A percentile compares a stretch with the other conserved stretches of the same genome.
Conservation (phyloP, 139 green algal species). For the Klebsormidium nitens region DNA sequence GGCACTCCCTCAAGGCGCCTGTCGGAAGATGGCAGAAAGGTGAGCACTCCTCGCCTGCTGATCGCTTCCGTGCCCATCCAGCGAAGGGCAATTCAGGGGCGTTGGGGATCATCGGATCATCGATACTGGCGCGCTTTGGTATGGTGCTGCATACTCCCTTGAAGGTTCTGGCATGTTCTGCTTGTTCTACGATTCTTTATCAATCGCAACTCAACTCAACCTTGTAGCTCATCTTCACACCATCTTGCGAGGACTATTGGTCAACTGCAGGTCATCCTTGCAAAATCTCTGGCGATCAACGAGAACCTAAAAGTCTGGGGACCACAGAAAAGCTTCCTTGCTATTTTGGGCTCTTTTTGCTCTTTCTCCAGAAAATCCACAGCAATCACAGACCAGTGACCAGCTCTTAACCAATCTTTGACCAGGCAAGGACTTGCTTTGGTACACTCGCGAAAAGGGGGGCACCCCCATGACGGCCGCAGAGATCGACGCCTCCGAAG, state of each 20-base stretch:
- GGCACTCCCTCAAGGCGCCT: slow-evolving; percentile 41
- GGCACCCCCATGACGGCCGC: neutral
- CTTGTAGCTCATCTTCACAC: neutral
- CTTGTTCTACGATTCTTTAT: neutral
- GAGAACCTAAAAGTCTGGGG: too few relatives aligned
- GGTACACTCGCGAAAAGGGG: slow-evolving; percentile 34
- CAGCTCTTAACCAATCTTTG: neutral
- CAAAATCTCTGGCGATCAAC: too few relatives aligned
- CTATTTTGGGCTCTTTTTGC: neutral
- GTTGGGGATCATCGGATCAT: neutral
- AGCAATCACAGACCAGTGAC: neutral
- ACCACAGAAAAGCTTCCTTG: neutral
- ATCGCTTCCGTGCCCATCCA: neutral
- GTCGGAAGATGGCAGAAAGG: slow-evolving; percentile 46
- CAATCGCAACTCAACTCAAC: neutral
- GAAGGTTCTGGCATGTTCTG: neutral
- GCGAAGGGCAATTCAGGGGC: neutral
- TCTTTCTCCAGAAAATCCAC: neutral
- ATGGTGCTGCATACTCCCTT: neutral
- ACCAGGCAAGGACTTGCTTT: slow-evolving; percentile 40
- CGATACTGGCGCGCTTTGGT: neutral
- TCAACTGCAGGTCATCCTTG: too few relatives aligned
- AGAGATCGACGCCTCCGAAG: neutral
- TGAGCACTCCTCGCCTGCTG: neutral
- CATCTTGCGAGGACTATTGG: too few relatives aligned